phyloP scores from a whole-genome alignment of 2,329 filamentous ascomycete species.

The Ophiostoma montium region DNA sequence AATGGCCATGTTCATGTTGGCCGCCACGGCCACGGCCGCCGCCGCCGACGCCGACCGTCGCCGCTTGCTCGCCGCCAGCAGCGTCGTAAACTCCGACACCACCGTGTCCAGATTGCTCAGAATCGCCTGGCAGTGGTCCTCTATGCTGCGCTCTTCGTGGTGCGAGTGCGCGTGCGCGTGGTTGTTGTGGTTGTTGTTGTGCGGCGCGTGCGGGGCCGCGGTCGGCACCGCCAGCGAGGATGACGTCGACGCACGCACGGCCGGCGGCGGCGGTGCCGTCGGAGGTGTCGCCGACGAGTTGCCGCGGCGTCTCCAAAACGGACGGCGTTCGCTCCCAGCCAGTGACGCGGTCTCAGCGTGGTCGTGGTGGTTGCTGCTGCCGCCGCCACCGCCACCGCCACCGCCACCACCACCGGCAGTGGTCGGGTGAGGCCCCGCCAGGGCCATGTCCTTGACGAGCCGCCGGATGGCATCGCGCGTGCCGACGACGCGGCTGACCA shows the following conservation, averaged over 20 bases:
- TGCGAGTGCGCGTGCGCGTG: conserved; percentile 19
- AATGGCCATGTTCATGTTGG: too few relatives aligned
- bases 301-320: conserved; percentile 87
- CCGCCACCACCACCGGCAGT: neutral
- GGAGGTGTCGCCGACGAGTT: conserved; percentile 41
- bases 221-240: conserved; percentile 29
- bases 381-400: too few relatives aligned
- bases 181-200: neutral
- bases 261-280: conserved; percentile 23
- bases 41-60: conserved; percentile 46
- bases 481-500: conserved; percentile 76
- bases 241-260: conserved; percentile 24
- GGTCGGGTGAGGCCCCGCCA: neutral
- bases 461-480: conserved; percentile 79
- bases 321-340: conserved; percentile 40
- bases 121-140: conserved; percentile 74
- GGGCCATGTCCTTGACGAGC: conserved; percentile 71
- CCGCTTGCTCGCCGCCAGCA: conserved; percentile 68
- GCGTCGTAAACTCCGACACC: conserved; percentile 63
- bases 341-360: conserved; percentile 14
- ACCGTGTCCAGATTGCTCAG: conserved; percentile 73
- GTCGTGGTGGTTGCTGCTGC: too few relatives aligned
- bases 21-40: conserved; percentile 20
- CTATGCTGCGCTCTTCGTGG: conserved; percentile 50
- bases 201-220: conserved; percentile 15